phyloP scores from a whole-genome alignment of 23 red algal species.

The Gracilaria domingensis region DNA sequence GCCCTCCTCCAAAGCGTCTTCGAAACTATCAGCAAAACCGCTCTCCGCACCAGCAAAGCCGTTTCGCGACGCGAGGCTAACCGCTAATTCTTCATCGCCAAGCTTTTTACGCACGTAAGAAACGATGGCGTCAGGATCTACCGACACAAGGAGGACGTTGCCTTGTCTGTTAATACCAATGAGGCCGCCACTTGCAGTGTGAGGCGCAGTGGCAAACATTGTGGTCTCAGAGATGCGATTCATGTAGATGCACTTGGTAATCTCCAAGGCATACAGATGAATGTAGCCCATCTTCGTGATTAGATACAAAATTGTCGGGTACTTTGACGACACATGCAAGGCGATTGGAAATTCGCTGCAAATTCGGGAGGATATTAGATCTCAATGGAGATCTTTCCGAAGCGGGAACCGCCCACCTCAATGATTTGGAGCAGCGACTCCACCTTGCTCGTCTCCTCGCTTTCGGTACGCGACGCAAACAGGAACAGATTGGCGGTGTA shows the following conservation, averaged over 20 bases:
- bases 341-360: constrained; percentile 84
- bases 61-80: constrained; percentile 83
- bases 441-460: constrained; percentile 14
- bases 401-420: constrained; percentile 83
- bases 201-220: constrained; percentile 72
- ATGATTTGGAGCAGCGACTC: constrained; percentile 79
- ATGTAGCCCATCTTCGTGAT: constrained; percentile 93
- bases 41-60: constrained; percentile 90
- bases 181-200: constrained; percentile 80
- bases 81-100: constrained; percentile 83
- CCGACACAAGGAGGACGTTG: constrained; percentile 80
- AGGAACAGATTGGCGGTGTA: constrained; percentile 58
- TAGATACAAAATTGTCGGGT: constrained; percentile 80
- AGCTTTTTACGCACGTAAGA: constrained; percentile 81
- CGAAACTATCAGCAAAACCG: constrained; percentile 84
- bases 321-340: constrained; percentile 74
- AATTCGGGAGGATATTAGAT: constrained; percentile 91
- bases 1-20: constrained; percentile 81
- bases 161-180: constrained; percentile 89
- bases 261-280: constrained; percentile 90
- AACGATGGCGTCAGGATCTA: constrained; percentile 73
- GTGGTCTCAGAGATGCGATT: constrained; percentile 91
- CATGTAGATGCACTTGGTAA: constrained; percentile 87
- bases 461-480: constrained; percentile 60
- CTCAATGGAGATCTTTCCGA: constrained; percentile 82